Base-by-base conservation (phyloP, 2,329 filamentous ascomycete genomes). In the Fusarium annulatum region DNA sequence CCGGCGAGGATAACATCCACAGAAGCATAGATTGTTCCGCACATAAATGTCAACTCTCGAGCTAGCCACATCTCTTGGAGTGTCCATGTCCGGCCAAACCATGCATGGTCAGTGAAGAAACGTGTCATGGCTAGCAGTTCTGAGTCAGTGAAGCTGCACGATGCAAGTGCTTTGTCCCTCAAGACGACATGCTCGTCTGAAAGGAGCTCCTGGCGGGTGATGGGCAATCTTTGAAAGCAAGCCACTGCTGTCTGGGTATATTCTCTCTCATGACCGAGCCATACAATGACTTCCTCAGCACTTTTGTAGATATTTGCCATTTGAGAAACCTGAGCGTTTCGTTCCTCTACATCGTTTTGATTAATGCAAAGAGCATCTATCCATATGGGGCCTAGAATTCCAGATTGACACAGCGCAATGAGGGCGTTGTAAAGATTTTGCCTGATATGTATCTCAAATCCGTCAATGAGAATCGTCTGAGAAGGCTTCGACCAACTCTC, bases 51-150 rank as follows among this genome's bases (percentile, higher is more conserved):
- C 59, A 61, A 19, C 15, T 56, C 52, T n/a, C 39, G 39, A 57
- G 59, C 59, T 7, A 61, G 12, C 59, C 59, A 61, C 59, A 61
- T 61, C 49, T 57, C 59, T 15, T 61, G 59, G 45, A 61, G 59
- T 38, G 59, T 61, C 59, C 59, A 61, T 23, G 59, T 57, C 34
- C 59, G 49, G 2, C 49, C 59, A 16, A 61, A 61, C 49, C 59
- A 61, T 9, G 59, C 39, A 33, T 61, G 49, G 4, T 61, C 59
- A 15, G 30, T 57, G 12, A 61, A 61, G 39, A 61, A 61, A 23
- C 49, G 49, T 19, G 59, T 28, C 23, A 61, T 61, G 7, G 38
- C 49, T 16, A 57, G 8, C 12, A 39, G 3, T 7, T 61, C 59
- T 7, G 23, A 39, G 23, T 57, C 39, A 2, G 23, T 26, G 12